Conservation (phyloP, 1,284 basidiomycete genomes). For the Ustilago vetiveriae region DNA sequence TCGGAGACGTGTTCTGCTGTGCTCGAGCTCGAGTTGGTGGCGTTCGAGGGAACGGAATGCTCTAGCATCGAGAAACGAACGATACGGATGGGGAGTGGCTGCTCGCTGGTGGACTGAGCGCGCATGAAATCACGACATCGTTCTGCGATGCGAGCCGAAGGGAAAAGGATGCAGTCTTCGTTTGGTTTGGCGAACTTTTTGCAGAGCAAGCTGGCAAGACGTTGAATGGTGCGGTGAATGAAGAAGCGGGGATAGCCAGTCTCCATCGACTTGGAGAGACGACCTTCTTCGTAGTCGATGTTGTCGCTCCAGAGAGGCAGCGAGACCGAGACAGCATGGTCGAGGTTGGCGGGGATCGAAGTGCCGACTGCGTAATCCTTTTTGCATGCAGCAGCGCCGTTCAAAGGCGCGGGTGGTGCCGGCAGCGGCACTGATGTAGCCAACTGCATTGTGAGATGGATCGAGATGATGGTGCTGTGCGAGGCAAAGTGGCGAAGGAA, state of each 20-base stretch:
- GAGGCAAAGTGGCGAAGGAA: too few species aligned
- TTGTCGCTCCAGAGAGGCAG: slow-evolving; percentile 93
- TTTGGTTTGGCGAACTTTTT: slow-evolving; percentile 51
- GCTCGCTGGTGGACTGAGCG: slow-evolving; percentile 14
- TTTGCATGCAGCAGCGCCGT: slow-evolving; percentile 17
- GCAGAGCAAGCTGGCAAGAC: slow-evolving; percentile 66
- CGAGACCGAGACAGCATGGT: slow-evolving; percentile 95
- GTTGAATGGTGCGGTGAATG: slow-evolving; percentile 85
- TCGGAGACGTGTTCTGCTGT: slow-evolving; percentile 35
- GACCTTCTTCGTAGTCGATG: slow-evolving; percentile 91
- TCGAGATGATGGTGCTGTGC: background rate
- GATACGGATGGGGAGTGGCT: slow-evolving; percentile 49
- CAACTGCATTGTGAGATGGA: slow-evolving; percentile 13
- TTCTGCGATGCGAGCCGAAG: slow-evolving; percentile 52
- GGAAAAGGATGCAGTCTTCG: slow-evolving; percentile 58
- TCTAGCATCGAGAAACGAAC: slow-evolving; percentile 56
- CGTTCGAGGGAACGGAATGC: slow-evolving; percentile 11
- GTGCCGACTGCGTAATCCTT: slow-evolving; percentile 48
- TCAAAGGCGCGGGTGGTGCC: slow-evolving; percentile 10
- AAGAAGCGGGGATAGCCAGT: slow-evolving; percentile 98
- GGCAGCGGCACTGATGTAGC: slow-evolving; percentile 24
- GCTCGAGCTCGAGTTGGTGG: slow-evolving; percentile 28
- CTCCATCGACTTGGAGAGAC: slow-evolving; percentile 83
- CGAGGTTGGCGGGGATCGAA: slow-evolving; percentile 67
- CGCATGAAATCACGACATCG: slow-evolving; percentile 62